These are phyloP conservation scores for Incumbomyces lentus DNA, from an alignment of 2,329 filamentous ascomycete genomes.

Conservation along the genomic window DNA sequence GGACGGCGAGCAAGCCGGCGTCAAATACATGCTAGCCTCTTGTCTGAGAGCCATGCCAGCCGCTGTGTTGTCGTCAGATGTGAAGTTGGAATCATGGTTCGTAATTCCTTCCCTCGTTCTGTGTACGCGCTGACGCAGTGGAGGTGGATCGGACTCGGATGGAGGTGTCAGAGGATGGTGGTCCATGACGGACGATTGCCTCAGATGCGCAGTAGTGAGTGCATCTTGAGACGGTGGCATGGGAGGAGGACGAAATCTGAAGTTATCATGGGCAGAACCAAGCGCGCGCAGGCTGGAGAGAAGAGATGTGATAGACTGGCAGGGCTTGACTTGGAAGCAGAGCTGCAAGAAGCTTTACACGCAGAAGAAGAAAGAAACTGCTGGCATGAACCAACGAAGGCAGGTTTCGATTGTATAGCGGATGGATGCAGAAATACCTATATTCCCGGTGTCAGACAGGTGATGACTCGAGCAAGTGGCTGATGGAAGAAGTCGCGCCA, in stretches of 20 bases:
- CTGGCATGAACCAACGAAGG: too few relatives aligned
- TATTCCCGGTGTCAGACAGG: too few relatives aligned
- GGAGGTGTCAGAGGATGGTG: constrained; percentile 16
- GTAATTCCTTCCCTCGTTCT: not conserved
- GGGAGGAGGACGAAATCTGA: constrained; percentile 10
- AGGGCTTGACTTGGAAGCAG: too few relatives aligned
- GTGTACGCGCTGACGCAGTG: not conserved
- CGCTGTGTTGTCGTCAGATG: constrained; percentile 16
- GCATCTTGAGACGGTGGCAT: constrained; percentile 19
- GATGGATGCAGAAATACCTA: too few relatives aligned
- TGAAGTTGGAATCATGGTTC: constrained; percentile 3
- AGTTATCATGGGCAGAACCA: constrained; percentile 13
- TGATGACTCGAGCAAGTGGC: too few relatives aligned
- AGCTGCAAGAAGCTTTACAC: too few relatives aligned
- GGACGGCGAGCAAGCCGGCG: constrained; percentile 1
- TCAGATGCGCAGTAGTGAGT: constrained; percentile 9
- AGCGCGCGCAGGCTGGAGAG: too few relatives aligned
- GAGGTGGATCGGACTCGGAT: constrained; percentile 11
- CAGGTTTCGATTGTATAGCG: too few relatives aligned
- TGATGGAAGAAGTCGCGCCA: too few relatives aligned
- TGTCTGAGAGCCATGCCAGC: constrained; percentile 19
- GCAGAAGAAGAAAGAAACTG: too few relatives aligned
- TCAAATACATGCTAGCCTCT: constrained; percentile 18
- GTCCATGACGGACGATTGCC: constrained; percentile 13
- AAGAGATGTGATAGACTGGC: too few relatives aligned